Base-by-base conservation (phyloP, 2,329 filamentous ascomycete genomes). In the Fonsecaea monophora region DNA sequence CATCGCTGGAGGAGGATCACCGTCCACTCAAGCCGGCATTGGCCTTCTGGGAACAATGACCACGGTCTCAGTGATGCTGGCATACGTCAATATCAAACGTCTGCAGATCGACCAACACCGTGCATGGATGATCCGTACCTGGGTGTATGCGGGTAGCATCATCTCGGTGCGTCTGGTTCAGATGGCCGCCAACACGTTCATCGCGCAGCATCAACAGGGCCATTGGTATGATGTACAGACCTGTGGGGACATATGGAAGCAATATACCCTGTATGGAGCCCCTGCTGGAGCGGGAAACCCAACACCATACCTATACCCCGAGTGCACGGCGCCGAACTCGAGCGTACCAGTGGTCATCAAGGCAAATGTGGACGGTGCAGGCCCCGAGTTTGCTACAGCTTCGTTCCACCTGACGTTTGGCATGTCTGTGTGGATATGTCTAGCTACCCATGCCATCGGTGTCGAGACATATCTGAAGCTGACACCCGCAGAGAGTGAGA, bases 51-150 rank as follows among this genome's bases (percentile, higher is more conserved):
- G 76, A 1, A 78, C 86, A 35, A 72, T 81, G 8, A 84, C 85
- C 1, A 74, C 82, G 0, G 69, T 74, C 1, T 78, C 80, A 9
- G 74, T 86, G 30, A 67, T 73, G 0, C 66, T 88, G 53, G 84
- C 86, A 0, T 83, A 82, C 37, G 78, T 83, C 73, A 88, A 88
- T 68, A 83, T 89, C 74, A 88, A 85, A 74, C 77, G 79, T 1
- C 75, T 89, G 1, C 86, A 89, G 72, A 86, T 90, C 57, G 86
- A 89, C 37, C 83, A 89, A 71, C 87, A 89, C 67, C 81, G 87
- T 1, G 85, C 85, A 2, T 89, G 86, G 87, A 89, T 89, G 87
- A 72, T 89, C 35, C 75, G 87, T 25, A 80, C 83, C 7, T 84
- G 83, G 83, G 77, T 83, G 45, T 82, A 83, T 57, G 66, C 75